A percentile compares a stretch with the other conserved stretches of the same genome.
Evolutionary conservation across 768 basidiomycete species (phyloP).

Genomic region (Tephrocybe sp.): DNA sequence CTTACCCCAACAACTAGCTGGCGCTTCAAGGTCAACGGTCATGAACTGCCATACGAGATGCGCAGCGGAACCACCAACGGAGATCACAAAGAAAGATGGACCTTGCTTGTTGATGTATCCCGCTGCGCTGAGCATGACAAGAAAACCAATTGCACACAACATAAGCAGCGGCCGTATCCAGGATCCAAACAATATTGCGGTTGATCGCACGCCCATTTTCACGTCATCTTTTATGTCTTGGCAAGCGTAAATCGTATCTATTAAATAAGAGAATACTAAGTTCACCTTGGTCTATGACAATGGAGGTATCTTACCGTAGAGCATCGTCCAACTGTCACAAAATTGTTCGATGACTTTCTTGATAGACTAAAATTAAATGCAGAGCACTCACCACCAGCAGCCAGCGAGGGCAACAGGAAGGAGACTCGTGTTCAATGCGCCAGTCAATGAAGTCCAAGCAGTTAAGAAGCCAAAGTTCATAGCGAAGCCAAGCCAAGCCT

Average conservation of each 20-base stretch:
- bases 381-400: slow-evolving; percentile 41
- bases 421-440: slow-evolving; percentile 27
- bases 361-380: neutral
- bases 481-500: slow-evolving; percentile 58
- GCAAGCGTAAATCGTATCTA: slow-evolving; percentile 57
- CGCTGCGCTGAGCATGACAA: slow-evolving; percentile 45
- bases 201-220: slow-evolving; percentile 71
- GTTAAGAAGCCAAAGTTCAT: slow-evolving; percentile 56
- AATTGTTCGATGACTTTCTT: neutral
- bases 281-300: neutral
- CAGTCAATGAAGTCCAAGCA: slow-evolving; percentile 42
- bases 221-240: slow-evolving; percentile 77
- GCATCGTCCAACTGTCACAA: slow-evolving; percentile 42
- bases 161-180: slow-evolving; percentile 57
- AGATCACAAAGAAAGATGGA: slow-evolving; percentile 39
- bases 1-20: slow-evolving; percentile 48
- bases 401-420: slow-evolving; percentile 33
- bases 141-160: slow-evolving; percentile 48
- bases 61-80: slow-evolving; percentile 40
- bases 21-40: slow-evolving; percentile 39
- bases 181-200: slow-evolving; percentile 67
- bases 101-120: slow-evolving; percentile 57
- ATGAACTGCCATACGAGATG: slow-evolving; percentile 47
- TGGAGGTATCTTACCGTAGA: slow-evolving; percentile 33
- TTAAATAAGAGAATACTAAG: neutral